Evolutionary conservation across 1,139 yeast species (phyloP).

Genomic region (Candida dubliniensis): DNA sequence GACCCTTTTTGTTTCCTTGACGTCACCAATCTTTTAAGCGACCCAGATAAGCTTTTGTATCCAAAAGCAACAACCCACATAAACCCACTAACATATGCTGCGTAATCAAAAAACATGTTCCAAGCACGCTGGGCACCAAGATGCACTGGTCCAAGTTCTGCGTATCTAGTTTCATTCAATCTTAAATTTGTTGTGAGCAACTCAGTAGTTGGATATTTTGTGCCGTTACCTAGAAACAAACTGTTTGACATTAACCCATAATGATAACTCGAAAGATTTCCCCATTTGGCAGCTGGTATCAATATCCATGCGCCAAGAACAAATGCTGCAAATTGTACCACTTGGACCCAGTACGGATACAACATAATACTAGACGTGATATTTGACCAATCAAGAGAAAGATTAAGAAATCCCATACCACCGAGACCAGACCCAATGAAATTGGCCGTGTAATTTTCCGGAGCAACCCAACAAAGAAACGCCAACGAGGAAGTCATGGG

Average conservation of each 20-base stretch:
- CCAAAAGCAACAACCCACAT: slow-evolving; percentile 48
- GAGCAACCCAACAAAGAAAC: slow-evolving; percentile 46
- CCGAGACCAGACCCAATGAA: slow-evolving; percentile 49
- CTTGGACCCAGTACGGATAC: slow-evolving; percentile 48
- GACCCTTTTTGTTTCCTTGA: slow-evolving; percentile 9
- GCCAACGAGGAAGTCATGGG: slow-evolving; percentile 46
- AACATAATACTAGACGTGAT: slow-evolving; percentile 45
- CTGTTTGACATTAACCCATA: slow-evolving; percentile 45
- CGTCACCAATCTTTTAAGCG: slow-evolving; percentile 17
- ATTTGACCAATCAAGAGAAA: slow-evolving; percentile 49
- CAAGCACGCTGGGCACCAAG: slow-evolving; percentile 49
- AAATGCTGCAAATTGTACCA: slow-evolving; percentile 43
- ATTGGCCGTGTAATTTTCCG: slow-evolving; percentile 32
- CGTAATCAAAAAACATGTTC: slow-evolving; percentile 54
- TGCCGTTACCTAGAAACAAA: slow-evolving; percentile 34
- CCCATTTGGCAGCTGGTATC: slow-evolving; percentile 44
- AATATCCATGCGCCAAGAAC: slow-evolving; percentile 42
- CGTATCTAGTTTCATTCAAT: slow-evolving; percentile 42
- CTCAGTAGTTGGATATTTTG: slow-evolving; percentile 35
- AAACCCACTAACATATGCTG: slow-evolving; percentile 51
- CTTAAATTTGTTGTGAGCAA: slow-evolving; percentile 33
- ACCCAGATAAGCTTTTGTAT: slow-evolving; percentile 20
- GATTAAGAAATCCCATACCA: slow-evolving; percentile 45
- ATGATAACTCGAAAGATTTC: slow-evolving; percentile 23
- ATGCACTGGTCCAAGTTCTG: slow-evolving; percentile 36